Evolutionary conservation across 2,329 filamentous ascomycete genomes (phyloP), one percentile per base, ranked within the genome.

Genomic region (Venturia carpophila): DNA sequence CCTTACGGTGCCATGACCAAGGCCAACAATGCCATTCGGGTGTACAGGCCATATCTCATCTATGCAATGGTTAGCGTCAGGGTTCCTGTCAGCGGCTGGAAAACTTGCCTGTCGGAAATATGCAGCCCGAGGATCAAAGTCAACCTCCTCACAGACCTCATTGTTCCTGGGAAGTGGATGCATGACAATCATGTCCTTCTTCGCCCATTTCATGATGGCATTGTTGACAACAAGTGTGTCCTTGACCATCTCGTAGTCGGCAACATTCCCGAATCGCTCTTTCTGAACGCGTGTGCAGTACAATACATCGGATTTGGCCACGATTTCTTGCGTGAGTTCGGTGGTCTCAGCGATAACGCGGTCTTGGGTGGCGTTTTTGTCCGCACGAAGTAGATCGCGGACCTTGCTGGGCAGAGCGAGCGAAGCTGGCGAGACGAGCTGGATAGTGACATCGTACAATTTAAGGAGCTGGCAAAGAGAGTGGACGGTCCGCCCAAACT

Each of bases 31-130:
- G 94, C 94, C 94, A 99, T 99, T 76, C 94, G 89, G 78, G 90
- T 95, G 83, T 97, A 97, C 72, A 99, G 85, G 71, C 94, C 94
- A 79, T 97, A 97, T 79, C 89, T 87, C 93, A 97, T 97, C 92
- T 97, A 73, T 66, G 67, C 17, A 66, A 69, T 39, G 56, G 74
- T 87, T 76, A 85, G 81, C 69, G 69, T 65, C 39, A 43, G 41
- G 55, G 24, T 2, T 30, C 17, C 58, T 62, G 43, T 41, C 19
- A 62, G 2, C 0, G 19, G 21, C 42, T 37, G n/a, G 34, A 64
- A 15, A 24, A 84, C 90, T 86, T 79, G 96, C 93, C 89, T 99
- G 94, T 89, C 94, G 87, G 80, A 99, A 99, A 81, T 99, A 99
- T 65, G 94, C 93, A 66, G 94, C 94, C 71, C 94, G 82, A 75